Base-by-base conservation (phyloP, 192 early-diverging fungal species). In the Anaeromyces robustus region DNA sequence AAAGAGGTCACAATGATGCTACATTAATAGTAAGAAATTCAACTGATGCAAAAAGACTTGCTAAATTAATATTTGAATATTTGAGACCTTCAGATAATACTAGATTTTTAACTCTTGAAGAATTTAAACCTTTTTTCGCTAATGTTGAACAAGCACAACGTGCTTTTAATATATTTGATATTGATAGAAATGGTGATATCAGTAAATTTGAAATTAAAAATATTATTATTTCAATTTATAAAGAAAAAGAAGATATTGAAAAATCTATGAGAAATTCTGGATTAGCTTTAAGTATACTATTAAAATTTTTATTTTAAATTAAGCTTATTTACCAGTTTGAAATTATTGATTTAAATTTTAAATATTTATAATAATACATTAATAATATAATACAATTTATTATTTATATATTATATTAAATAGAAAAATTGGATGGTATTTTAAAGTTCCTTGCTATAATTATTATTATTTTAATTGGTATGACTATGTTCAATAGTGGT, bases 91-190 rank as follows among this genome's bases (percentile, higher is more conserved):
- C 52, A n/a, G 52, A 68, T 68, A 26, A 68, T 22, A 68, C 52
- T 68, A 22, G 28, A 68, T 68, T 68, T 68, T 68, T 68, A 68
- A 81, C 90, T 3, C 88, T 93, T 6, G 88, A 89, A 12, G 93
- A 95, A 83, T 92, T 95, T 81, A 86, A 89, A 81, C 91, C 90
- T 7, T 95, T 90, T 79, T 97, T 97, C 83, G 86, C 90, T 18
- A 90, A 88, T 79, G 86, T 92, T 29, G 86, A 89, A n/a, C 91
- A 92, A 14, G 94, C 96, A 4, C 85, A 89, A 29, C 88, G 91
- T 81, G 96, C 96, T 17, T 97, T 97, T 86, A 85, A 84, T 22
- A 83, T 96, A 30, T 95, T 97, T 84, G 96, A 97, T 86, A 90
- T 90, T 84, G 95, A 97, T 85, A 89, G 89, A 30, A 95, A 95